Base-by-base conservation (phyloP, 2,329 filamentous ascomycete species). In the Monosporascus sp. region DNA sequence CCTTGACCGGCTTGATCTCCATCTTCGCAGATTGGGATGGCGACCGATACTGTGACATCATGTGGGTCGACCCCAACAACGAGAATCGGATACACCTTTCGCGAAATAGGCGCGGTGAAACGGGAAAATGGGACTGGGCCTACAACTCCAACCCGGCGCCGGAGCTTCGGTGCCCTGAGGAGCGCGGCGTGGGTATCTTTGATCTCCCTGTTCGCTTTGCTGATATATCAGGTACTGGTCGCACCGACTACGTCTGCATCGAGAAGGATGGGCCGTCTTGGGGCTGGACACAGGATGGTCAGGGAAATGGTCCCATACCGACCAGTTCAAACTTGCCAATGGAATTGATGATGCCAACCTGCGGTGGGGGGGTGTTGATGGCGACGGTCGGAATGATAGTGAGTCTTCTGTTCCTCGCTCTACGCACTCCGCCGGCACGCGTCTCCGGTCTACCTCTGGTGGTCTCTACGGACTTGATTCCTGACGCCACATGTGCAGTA, bases 21-120 rank as follows among this genome's bases (percentile, higher is more conserved):
- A 72, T 44, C 54, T 73, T 73, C 7, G 62, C 58, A 2, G 71
- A 74, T 54, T 73, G 67, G 67, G 64, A 74, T 48, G 67, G 65
- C 11, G 70, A 73, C 54, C 70, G 71, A 0, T 50, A 56, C 2
- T 67, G 64, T 48, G 71, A 74, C 44, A 64, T 71, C 43, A 57
- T 72, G 35, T 63, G 53, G 50, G 61, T 68, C 1, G 56, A 70
- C 22, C 62, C 58, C 1, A 53, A 67, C 8, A 62, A 54, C 15
- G 63, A 63, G 22, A 55, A 52, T 37, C 47, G 36, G 15, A 54
- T 67, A 5, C 47, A 62, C n/a, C 57, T 66, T 37, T 69, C 54
- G 52, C 48, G 59, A 36, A 71, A 66, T 55, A 57, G 60, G 38
- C 59, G 52, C 43, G 38, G 49, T 22, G 37, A 49, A 35, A 55